Evolutionary conservation across 768 basidiomycete genomes (phyloP).

Genomic region (Trichaptum fuscoviolaceum): DNA sequence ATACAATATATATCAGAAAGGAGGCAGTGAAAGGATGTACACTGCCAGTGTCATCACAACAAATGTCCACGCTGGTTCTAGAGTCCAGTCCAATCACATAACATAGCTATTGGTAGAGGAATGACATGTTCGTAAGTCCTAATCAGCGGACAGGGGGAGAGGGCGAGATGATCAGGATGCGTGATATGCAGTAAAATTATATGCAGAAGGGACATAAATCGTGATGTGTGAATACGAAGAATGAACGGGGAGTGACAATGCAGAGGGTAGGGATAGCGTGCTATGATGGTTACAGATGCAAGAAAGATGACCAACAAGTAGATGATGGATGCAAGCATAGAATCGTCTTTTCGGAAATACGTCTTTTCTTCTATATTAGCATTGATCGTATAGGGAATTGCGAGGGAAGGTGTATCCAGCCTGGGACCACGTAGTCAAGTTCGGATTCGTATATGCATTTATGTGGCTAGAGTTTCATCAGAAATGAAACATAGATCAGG

Average conservation of each 20-base stretch:
- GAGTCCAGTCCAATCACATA: not conserved
- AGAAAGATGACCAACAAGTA: not conserved
- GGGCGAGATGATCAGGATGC: not conserved
- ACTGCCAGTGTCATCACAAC: not conserved
- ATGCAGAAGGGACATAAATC: not conserved
- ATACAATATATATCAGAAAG: not conserved
- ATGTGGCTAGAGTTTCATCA: conserved; percentile 26
- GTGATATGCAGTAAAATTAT: not conserved
- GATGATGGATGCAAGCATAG: not conserved
- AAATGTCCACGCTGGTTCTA: not conserved
- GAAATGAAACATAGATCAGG: not conserved
- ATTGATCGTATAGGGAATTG: conserved; percentile 43
- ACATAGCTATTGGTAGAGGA: not conserved
- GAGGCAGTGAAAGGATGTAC: not conserved
- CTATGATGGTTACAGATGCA: not conserved
- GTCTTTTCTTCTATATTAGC: conserved; percentile 16
- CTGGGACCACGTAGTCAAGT: conserved; percentile 79
- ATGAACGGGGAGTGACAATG: not conserved
- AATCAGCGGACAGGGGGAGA: not conserved
- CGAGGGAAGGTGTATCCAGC: conserved; percentile 77
- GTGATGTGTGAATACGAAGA: not conserved
- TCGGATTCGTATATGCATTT: conserved; percentile 71
- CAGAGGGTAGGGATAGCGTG: not conserved
- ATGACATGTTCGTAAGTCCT: not conserved
- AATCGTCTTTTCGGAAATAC: not conserved